Base-by-base conservation (phyloP, 2,329 filamentous ascomycete genomes). In the Clonostachys sp. region DNA sequence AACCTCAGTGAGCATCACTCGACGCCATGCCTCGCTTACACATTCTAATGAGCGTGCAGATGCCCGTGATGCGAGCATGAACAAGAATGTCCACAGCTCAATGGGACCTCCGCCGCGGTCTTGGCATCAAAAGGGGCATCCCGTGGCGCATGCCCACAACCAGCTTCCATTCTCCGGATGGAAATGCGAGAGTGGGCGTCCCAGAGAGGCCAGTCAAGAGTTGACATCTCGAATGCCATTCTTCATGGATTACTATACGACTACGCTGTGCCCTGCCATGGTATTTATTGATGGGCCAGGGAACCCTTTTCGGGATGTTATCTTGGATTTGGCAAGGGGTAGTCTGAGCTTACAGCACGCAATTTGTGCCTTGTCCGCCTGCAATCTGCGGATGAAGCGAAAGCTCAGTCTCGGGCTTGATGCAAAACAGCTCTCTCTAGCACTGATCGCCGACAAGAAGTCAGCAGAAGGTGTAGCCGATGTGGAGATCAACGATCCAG, bases 231-330 rank as follows among this genome's bases (percentile, higher is more conserved):
- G 90, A 61, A 86, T 95, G 72, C 86, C 87, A 54, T 95, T 87
- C 67, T 86, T 96, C 61, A 86, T 96, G 73, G 87, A 95, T 62
- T 96, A 96, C 67, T 96, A 95, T 67, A 86, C 91, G 61, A 91
- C 90, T 65, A 88, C 89, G 60, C 91, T 97, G 71, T 94, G 91
- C 55, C 89, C 89, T 6, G 89, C 90, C 50, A 88, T 96, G 67
- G 91, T 96, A 45, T 89, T 91, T 55, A 91, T 96, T 63, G 92
- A 97, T 62, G 85, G 85, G 12, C 86, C 88, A 2, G 78, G 77
- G 52, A 96, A 96, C 63, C 92, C 92, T 2, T 96, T 92, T 63
- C 80, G 91, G 51, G 83, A 85, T 57, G 87, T 95, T 61, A 83
- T 96, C 47, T 75, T 96, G 50, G 83, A 83, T 47, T 76, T 96